Evolutionary conservation across 2,329 filamentous ascomycete genomes (phyloP).

Genomic region (Thermothelomyces thermophilus): DNA sequence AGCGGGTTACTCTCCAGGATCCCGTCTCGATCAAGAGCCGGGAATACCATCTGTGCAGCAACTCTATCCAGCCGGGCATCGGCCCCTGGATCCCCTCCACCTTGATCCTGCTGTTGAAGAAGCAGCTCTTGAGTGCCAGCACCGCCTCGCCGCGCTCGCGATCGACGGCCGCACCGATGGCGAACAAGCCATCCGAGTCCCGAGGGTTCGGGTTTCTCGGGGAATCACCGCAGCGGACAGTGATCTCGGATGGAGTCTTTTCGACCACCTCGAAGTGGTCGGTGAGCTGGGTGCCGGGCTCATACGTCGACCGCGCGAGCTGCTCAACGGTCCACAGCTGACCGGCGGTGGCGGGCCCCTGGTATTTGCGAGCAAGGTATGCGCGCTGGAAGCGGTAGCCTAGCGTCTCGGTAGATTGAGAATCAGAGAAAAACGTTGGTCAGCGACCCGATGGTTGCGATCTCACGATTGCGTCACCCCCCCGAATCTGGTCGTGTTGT

Average conservation of each 20-base stretch:
- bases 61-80: conserved; percentile 33
- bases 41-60: conserved; percentile 36
- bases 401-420: conserved; percentile 22
- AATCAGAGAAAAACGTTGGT: background rate
- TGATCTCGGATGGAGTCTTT: conserved; percentile 53
- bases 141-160: conserved; percentile 53
- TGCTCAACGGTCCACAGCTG: conserved; percentile 57
- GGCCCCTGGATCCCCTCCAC: conserved; percentile 30
- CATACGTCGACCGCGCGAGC: conserved; percentile 50
- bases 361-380: conserved; percentile 54
- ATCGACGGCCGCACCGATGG: conserved; percentile 57
- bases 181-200: conserved; percentile 58
- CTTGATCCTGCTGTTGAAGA: conserved; percentile 44
- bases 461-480: background rate
- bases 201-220: conserved; percentile 51
- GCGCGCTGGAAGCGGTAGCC: conserved; percentile 53
- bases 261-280: conserved; percentile 68
- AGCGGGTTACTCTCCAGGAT: conserved; percentile 32
- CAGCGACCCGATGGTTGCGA: background rate
- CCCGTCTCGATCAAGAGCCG: conserved; percentile 35
- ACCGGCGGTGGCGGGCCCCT: conserved; percentile 45
- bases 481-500: background rate
- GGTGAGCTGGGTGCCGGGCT: conserved; percentile 56
- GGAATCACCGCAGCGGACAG: conserved; percentile 60
- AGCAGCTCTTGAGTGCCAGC: conserved; percentile 56